These are phyloP conservation scores for Dalbergia cochinchinensis DNA, from an alignment of 306 rosid species.

Conservation along the genomic window DNA sequence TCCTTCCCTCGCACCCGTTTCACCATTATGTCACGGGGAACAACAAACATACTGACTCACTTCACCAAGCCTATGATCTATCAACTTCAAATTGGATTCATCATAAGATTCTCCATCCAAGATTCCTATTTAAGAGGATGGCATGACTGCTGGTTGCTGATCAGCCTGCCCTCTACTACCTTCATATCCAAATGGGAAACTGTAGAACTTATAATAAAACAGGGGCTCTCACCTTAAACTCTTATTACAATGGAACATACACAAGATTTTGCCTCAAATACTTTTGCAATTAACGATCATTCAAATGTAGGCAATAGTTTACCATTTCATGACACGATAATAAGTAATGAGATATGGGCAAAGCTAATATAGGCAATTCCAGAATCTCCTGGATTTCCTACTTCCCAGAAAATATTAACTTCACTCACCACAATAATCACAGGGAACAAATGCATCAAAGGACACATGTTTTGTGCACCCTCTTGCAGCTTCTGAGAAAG, in stretches of 20 bases:
- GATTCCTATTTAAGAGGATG: constrained; percentile 22
- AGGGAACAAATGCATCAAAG: constrained; percentile 79
- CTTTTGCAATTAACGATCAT: background rate
- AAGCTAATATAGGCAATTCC: background rate
- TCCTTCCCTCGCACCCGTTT: no score
- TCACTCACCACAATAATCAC: constrained; percentile 83
- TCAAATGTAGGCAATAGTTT: constrained; percentile 29
- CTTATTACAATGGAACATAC: background rate
- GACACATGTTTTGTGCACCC: constrained; percentile 87
- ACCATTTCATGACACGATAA: constrained; percentile 20
- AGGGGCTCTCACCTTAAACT: background rate
- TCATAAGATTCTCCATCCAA: constrained; percentile 17
- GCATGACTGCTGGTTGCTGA: background rate
- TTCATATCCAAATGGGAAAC: constrained; percentile 27
- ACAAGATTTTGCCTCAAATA: constrained; percentile 22
- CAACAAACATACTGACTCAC: constrained; percentile 36
- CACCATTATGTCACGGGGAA: constrained; percentile 25
- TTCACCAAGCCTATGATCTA: constrained; percentile 36
- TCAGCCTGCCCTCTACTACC: constrained; percentile 25
- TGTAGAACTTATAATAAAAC: constrained; percentile 6
- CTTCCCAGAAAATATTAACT: constrained; percentile 40
- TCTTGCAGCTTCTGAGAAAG: constrained; percentile 82
- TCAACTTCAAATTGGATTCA: constrained; percentile 23
- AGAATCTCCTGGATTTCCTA: constrained; percentile 25
- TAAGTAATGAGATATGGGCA: constrained; percentile 13